Conservation (phyloP, 805 yeast genomes). For the Starmera pachycereana region DNA sequence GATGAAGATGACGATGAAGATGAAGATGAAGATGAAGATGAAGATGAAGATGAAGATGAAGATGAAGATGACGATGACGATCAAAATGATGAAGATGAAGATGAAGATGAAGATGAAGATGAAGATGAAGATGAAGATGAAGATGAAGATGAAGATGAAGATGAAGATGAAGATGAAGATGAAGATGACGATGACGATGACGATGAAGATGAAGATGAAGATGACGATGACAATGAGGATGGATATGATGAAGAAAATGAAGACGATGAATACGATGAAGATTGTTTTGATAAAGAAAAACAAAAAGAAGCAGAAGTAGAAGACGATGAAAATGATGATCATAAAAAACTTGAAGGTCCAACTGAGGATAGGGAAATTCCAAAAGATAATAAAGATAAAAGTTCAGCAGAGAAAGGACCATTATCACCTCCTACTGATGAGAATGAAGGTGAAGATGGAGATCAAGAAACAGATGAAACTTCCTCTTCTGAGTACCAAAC, state of each 20-base stretch:
- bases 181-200: constrained; percentile 8
- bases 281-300: constrained; percentile 5
- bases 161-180: constrained; percentile 13
- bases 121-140: constrained; percentile 8
- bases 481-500: too few species aligned
- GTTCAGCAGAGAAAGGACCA: not conserved
- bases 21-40: constrained; percentile 5
- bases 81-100: constrained; percentile 7
- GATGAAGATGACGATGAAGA: constrained; percentile 3
- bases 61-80: constrained; percentile 9
- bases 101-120: constrained; percentile 5
- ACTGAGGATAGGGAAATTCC: not conserved
- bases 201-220: constrained; percentile 17
- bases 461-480: too few species aligned
- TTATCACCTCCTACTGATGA: too few species aligned
- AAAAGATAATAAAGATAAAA: not conserved
- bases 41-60: constrained; percentile 4
- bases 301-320: constrained; percentile 13
- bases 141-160: constrained; percentile 18
- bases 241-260: constrained; percentile 12
- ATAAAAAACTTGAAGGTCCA: constrained; percentile 5
- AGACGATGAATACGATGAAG: constrained; percentile 7
- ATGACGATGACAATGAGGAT: constrained; percentile 10
- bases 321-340: constrained; percentile 22
- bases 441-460: not conserved